Conservation (phyloP, 2,329 filamentous ascomycete genomes). For the Hymenoscyphus scutula region DNA sequence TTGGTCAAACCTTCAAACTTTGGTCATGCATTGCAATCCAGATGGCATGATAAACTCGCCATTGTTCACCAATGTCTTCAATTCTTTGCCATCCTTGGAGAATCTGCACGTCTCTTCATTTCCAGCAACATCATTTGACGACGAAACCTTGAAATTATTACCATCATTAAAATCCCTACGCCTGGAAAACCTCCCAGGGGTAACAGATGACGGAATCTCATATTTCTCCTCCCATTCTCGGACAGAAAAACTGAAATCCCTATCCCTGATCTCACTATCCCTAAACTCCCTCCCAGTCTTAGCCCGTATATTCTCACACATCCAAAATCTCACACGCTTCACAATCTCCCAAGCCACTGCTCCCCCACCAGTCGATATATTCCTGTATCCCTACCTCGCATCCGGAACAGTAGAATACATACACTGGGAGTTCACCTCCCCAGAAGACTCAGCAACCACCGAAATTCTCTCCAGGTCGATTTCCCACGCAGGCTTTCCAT, state of each 20-base stretch:
- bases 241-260: slow-evolving; percentile 45
- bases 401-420: slow-evolving; percentile 52
- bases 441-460: slow-evolving; percentile 49
- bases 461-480: slow-evolving; percentile 64
- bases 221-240: slow-evolving; percentile 51
- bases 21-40: slow-evolving; percentile 58
- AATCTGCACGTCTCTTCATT: slow-evolving; percentile 59
- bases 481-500: slow-evolving; percentile 58
- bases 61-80: slow-evolving; percentile 51
- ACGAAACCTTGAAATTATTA: slow-evolving; percentile 52
- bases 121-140: slow-evolving; percentile 55
- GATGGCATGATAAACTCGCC: slow-evolving; percentile 53
- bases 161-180: slow-evolving; percentile 55
- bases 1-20: slow-evolving; percentile 54
- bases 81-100: slow-evolving; percentile 52
- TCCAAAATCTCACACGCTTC: slow-evolving; percentile 49
- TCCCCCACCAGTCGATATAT: slow-evolving; percentile 54
- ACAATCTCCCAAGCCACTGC: slow-evolving; percentile 54
- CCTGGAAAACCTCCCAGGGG: slow-evolving; percentile 53
- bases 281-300: slow-evolving; percentile 56
- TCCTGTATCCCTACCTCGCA: slow-evolving; percentile 63
- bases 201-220: slow-evolving; percentile 56
- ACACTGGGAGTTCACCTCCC: slow-evolving; percentile 59
- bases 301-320: slow-evolving; percentile 56
- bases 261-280: slow-evolving; percentile 56